Base-by-base conservation (phyloP, 495 filamentous ascomycete genomes). In the Xylaria cubensis region DNA sequence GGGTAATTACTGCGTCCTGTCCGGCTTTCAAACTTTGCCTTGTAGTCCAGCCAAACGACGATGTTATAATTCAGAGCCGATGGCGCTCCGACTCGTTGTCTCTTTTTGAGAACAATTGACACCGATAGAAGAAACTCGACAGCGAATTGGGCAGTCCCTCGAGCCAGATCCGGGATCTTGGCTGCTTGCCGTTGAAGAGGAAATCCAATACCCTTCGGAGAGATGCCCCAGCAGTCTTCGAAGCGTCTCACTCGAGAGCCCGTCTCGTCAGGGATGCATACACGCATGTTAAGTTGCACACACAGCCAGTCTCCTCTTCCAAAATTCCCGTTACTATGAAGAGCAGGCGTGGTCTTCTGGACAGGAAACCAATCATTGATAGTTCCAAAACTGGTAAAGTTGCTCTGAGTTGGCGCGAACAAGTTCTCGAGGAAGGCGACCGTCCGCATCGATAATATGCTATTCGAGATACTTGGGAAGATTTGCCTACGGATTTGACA, bases 291-390 rank as follows among this genome's bases (percentile, higher is more conserved):
- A 17, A 56, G 26, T 17, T 56, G 53, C 4, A 56, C 26, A 8
- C 53, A 56, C 26, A 56, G 26, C 53, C 53, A 56, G 53, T 56
- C 53, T 56, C 53, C 53, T 56, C 53, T 56, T 5, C 53, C 53
- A 32, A 56, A 56, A 15, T 32, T 32, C 26, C 50, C 53, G 26
- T 26, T 56, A 13, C 24, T 56, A n/a, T 56, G 53, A 17, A 53
- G 50, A 56, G 53, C 53, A 56, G 53, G 53, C 8, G 53, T 56
- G 24, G 53, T 56, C 4, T 56, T 56, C 29, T 56, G 53, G 4
- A 56, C 53, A 1, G 53, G 53, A 12, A 56, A 56, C 53, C 53
- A 56, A 32, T 56, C 53, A 13, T 26, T 56, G 13, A 56, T 56
- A 1, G 53, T 56, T 32, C 53, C 53, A 7, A 56, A 32, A 32